phyloP scores from a whole-genome alignment of 768 basidiomycete species.

The Harrya chromipes region DNA sequence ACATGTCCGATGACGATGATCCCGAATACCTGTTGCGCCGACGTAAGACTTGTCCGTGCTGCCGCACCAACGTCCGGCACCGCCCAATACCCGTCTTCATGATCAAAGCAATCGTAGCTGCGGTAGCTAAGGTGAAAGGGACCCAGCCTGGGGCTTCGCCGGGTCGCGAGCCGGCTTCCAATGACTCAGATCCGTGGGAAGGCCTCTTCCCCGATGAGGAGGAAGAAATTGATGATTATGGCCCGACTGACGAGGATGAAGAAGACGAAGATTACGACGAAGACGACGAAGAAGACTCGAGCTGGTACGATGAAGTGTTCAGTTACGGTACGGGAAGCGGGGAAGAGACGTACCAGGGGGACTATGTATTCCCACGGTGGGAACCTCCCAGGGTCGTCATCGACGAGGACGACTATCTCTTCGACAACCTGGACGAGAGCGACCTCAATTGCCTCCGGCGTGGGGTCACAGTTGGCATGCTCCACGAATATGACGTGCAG shows the following conservation, averaged over 20 bases:
- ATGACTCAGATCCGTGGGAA: conserved; percentile 62
- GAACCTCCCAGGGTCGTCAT: conserved; percentile 49
- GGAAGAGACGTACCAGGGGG: conserved; percentile 38
- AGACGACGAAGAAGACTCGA: conserved; percentile 30
- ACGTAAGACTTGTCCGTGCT: conserved; percentile 71
- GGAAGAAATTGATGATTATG: conserved; percentile 40
- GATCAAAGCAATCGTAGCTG: conserved; percentile 55
- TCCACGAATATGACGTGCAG: conserved; percentile 49
- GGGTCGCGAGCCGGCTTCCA: conserved; percentile 30
- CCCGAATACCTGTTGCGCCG: conserved; percentile 51
- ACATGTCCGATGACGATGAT: conserved; percentile 41
- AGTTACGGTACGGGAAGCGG: conserved; percentile 35
- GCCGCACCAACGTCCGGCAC: conserved; percentile 52
- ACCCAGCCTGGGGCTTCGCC: conserved; percentile 14
- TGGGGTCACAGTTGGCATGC: conserved; percentile 59
- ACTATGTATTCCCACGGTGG: conserved; percentile 51
- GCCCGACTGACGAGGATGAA: conserved; percentile 21
- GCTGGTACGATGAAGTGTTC: conserved; percentile 32
- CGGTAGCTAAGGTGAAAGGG: conserved; percentile 45
- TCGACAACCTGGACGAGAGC: conserved; percentile 34
- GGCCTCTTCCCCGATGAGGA: conserved; percentile 57
- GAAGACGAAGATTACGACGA: conserved; percentile 28
- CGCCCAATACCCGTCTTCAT: conserved; percentile 69
- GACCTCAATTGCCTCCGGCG: conserved; percentile 49
- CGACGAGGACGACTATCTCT: conserved; percentile 33